Evolutionary conservation across 495 filamentous ascomycete genomes (phyloP).

Genomic region (Terfezia claveryi): DNA sequence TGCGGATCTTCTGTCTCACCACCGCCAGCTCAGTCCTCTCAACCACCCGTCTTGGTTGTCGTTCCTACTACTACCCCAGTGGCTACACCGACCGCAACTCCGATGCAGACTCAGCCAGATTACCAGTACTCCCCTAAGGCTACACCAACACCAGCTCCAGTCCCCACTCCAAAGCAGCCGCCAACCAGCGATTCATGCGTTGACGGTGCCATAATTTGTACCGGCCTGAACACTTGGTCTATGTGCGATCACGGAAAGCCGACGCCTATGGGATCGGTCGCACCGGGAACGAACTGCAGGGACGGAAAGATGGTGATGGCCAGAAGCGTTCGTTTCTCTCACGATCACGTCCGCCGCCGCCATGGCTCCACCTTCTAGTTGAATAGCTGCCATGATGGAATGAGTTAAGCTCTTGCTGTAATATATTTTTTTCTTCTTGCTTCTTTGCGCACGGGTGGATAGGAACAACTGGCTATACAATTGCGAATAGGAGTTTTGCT

Average conservation of each 20-base stretch:
- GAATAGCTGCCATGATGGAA: no score
- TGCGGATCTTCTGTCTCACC: neutral
- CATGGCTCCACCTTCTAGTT: neutral
- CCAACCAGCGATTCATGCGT: constrained; percentile 3
- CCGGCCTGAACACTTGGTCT: constrained; percentile 4
- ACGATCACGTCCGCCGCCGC: constrained; percentile 12
- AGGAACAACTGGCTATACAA: no score
- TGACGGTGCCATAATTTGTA: constrained; percentile 11
- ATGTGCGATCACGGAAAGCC: constrained; percentile 4
- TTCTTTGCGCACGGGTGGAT: no score
- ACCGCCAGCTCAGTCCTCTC: neutral
- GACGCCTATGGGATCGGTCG: constrained; percentile 7
- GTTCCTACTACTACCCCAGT: neutral
- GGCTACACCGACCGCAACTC: neutral
- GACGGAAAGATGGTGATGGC: constrained; percentile 3
- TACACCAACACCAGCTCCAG: neutral
- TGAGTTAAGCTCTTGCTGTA: no score
- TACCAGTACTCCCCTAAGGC: neutral
- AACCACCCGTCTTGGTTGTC: neutral
- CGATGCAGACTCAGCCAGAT: neutral
- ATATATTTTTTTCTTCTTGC: no score
- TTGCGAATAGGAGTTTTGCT: no score
- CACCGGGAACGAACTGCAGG: constrained; percentile 6
- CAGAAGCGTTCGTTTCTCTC: constrained; percentile 7
- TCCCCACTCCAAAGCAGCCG: neutral